Evolutionary conservation across 2,329 filamentous ascomycete genomes (phyloP), one percentile per base, ranked within the genome.

Genomic region (Domatiomyces globalis): DNA sequence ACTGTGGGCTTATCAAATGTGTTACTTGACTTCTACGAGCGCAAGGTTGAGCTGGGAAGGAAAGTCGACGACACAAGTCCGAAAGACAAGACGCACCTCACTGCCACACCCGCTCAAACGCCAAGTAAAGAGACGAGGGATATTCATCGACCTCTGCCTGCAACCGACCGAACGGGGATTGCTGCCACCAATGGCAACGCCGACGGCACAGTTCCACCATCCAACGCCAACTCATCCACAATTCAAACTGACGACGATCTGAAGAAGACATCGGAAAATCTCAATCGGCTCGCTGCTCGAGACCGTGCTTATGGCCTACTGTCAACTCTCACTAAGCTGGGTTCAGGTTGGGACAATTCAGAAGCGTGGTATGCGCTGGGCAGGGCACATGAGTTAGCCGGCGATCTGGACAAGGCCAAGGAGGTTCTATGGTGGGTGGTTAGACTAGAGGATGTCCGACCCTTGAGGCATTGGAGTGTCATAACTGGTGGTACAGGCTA

Each of bases 381-480:
- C 0, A 76, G 87, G 56, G 88, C 87, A 8, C 86, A 95, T 63
- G 92, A 98, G 67, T 80, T 88, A 63, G 85, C 86, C 52, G 85
- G 84, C 0, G 86, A 95, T 70, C 68, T 80, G 1, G 85, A 92
- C 39, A 94, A 90, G 71, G 85, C 92, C 12, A 94, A 89, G 70
- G 85, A 92, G 60, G 87, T 89, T 45, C 75, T 96, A 5, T 96
- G 92, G 92, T 96, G 90, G 88, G 94, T 89, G 61, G 85, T 98
- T 10, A 88, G 95, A 68, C 73, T 98, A 27, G 92, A 96, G 65
- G 90, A 98, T 65, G 81, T 80, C 6, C 80, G 79, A 57, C 87
- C 84, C 0, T 77, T 95, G 46, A 79, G 92, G 52, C 77, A 79
- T 53, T 96, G 90, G 92, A 76, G 73, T 27, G 22, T 22, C 27